phyloP scores from a whole-genome alignment of 2,329 filamentous ascomycete species.

The Neofusicoccum cordaticola region DNA sequence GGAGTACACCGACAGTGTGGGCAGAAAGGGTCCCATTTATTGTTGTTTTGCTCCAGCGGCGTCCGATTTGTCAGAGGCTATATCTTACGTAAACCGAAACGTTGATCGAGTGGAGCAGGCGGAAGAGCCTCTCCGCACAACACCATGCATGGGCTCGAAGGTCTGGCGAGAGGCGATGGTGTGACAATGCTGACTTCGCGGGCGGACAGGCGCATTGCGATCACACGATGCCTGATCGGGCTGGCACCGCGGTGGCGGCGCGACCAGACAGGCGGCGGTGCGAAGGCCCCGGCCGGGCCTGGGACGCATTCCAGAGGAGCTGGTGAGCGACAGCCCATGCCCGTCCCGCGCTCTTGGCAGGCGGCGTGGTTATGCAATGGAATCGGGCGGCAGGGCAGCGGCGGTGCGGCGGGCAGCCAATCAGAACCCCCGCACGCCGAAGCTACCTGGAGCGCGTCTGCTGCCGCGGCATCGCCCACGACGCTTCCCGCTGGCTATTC shows the following conservation, averaged over 20 bases:
- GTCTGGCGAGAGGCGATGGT: neutral
- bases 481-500: too few species aligned
- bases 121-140: neutral
- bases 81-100: neutral
- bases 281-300: too few species aligned
- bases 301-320: too few species aligned
- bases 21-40: neutral
- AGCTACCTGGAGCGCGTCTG: slow-evolving; percentile 1
- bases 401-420: neutral
- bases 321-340: neutral
- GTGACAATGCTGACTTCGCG: neutral
- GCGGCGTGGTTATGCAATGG: neutral
- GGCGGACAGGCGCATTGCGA: too few species aligned
- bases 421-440: slow-evolving; percentile 10
- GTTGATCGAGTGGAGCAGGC: neutral
- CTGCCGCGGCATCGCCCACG: too few species aligned
- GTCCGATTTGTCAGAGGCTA: neutral
- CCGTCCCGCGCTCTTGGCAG: neutral
- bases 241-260: too few species aligned
- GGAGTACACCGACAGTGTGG: neutral
- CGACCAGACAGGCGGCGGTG: too few species aligned
- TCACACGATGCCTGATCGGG: too few species aligned
- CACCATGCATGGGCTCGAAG: neutral
- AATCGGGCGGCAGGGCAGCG: neutral
- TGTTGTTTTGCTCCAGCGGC: neutral